A percentile compares a stretch with the other conserved stretches of the same genome.
Conservation (phyloP, 2,329 filamentous ascomycete species). For the Aspergillus awamori region DNA sequence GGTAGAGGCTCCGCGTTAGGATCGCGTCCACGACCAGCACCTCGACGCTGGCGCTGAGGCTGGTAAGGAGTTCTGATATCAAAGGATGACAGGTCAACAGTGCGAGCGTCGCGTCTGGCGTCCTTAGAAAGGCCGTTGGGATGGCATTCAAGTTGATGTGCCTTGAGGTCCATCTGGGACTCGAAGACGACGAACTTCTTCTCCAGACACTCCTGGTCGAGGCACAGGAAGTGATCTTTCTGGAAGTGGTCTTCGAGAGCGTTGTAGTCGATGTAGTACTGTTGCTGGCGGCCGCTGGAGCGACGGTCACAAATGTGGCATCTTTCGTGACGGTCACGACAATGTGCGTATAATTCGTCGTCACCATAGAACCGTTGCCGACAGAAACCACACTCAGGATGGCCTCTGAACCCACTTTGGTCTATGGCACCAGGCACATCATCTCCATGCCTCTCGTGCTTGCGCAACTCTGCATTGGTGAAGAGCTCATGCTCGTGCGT, state of each 20-base stretch:
- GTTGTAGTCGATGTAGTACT: slow-evolving; percentile 90
- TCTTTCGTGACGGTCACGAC: slow-evolving; percentile 88
- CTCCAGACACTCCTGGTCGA: slow-evolving; percentile 84
- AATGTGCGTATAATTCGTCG: slow-evolving; percentile 92
- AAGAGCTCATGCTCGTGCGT: slow-evolving; percentile 97
- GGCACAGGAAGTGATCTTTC: slow-evolving; percentile 82
- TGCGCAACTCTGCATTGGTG: slow-evolving; percentile 74
- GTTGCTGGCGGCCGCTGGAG: slow-evolving; percentile 66
- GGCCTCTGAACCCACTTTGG: slow-evolving; percentile 94
- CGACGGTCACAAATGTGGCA: slow-evolving; percentile 89
- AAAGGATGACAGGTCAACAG: slow-evolving; percentile 86
- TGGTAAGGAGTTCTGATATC: slow-evolving; percentile 75
- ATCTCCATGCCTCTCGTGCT: slow-evolving; percentile 88
- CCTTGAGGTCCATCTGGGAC: slow-evolving; percentile 91
- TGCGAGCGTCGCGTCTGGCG: slow-evolving; percentile 75
- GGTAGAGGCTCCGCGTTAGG: slow-evolving; percentile 82
- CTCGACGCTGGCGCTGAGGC: slow-evolving; percentile 61
- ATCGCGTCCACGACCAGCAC: slow-evolving; percentile 73
- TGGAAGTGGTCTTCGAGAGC: slow-evolving; percentile 84
- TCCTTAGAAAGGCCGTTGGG: slow-evolving; percentile 80
- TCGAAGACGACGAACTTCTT: slow-evolving; percentile 98
- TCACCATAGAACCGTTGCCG: slow-evolving; percentile 90
- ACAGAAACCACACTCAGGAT: slow-evolving; percentile 93
- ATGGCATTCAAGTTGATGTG: slow-evolving; percentile 84
- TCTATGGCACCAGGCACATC: slow-evolving; percentile 86